phyloP scores from a whole-genome alignment of 129 eudicot genomes.

The Escallonia rubra region DNA sequence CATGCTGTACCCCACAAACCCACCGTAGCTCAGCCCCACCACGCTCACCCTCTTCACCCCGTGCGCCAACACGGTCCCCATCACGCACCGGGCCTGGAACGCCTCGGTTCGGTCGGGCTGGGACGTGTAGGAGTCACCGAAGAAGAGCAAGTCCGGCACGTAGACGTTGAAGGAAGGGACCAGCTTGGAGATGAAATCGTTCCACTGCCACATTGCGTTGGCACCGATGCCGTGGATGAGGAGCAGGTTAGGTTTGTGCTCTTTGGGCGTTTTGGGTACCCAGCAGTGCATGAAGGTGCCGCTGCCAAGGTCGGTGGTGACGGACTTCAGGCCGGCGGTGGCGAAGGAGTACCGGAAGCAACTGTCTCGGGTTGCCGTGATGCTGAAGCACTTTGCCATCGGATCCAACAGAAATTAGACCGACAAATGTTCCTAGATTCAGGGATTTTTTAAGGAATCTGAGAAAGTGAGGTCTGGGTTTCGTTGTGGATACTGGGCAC shows the following conservation, averaged over 20 bases:
- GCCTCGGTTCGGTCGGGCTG: constrained; percentile 57
- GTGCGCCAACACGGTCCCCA: constrained; percentile 35
- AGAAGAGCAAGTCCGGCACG: constrained; percentile 75
- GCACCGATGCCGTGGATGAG: constrained; percentile 80
- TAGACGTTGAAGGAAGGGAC: constrained; percentile 54
- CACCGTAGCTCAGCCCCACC: constrained; percentile 87
- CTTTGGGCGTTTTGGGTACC: constrained; percentile 52
- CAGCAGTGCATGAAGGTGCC: constrained; percentile 70
- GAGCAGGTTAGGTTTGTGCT: constrained; percentile 41
- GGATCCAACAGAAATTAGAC: not conserved
- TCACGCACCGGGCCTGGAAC: constrained; percentile 69
- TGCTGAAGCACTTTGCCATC: constrained; percentile 66
- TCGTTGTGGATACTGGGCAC: too few relatives aligned
- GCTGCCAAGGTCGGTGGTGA: constrained; percentile 53
- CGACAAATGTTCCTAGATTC: too few relatives aligned
- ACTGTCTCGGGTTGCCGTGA: constrained; percentile 51
- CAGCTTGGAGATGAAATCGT: constrained; percentile 39
- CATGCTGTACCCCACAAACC: constrained; percentile 84
- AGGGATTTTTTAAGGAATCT: too few relatives aligned
- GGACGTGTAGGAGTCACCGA: constrained; percentile 66
- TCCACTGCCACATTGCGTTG: constrained; percentile 87
- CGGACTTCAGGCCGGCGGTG: constrained; percentile 53
- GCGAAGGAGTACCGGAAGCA: constrained; percentile 46
- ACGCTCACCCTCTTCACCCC: constrained; percentile 44
- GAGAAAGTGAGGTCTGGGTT: too few relatives aligned